phyloP scores from a whole-genome alignment of 345 rosid genomes.

The Eucalyptus cloeziana region DNA sequence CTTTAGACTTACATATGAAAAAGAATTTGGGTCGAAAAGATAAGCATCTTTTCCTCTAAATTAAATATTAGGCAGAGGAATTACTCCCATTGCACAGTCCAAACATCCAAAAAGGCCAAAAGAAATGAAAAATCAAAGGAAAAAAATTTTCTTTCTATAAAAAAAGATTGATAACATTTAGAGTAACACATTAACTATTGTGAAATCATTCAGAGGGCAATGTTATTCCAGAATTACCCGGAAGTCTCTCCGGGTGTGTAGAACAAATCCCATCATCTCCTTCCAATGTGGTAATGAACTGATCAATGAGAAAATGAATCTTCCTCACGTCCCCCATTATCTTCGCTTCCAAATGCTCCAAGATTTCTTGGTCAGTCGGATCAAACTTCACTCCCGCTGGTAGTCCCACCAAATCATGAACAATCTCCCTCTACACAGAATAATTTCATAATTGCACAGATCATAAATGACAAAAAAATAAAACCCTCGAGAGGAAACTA shows the following conservation, averaged over 20 bases:
- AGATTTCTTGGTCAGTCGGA: constrained; percentile 83
- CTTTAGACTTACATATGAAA: not conserved
- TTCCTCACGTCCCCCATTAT: constrained; percentile 34
- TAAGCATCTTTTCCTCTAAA: not conserved
- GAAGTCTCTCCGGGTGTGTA: constrained; percentile 87
- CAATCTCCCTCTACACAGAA: constrained; percentile 32
- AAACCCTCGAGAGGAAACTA: not conserved
- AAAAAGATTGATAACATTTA: not conserved
- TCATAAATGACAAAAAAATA: not conserved
- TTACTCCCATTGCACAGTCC: not conserved
- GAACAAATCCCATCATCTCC: constrained; percentile 91
- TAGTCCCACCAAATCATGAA: constrained; percentile 62
- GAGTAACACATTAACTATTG: not conserved
- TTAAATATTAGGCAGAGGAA: not conserved
- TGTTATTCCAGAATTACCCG: constrained; percentile 30
- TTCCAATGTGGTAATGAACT: constrained; percentile 77
- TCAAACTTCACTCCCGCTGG: constrained; percentile 96
- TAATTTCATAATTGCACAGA: not conserved
- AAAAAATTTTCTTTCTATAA: not conserved
- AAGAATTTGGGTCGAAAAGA: not conserved
- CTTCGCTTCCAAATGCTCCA: constrained; percentile 79
- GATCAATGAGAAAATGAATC: constrained; percentile 80
- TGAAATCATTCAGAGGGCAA: not conserved
- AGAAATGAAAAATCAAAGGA: not conserved
- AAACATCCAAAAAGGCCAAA: not conserved